Conservation (phyloP, 441 rosid species). For the Macaranga tanarius region DNA sequence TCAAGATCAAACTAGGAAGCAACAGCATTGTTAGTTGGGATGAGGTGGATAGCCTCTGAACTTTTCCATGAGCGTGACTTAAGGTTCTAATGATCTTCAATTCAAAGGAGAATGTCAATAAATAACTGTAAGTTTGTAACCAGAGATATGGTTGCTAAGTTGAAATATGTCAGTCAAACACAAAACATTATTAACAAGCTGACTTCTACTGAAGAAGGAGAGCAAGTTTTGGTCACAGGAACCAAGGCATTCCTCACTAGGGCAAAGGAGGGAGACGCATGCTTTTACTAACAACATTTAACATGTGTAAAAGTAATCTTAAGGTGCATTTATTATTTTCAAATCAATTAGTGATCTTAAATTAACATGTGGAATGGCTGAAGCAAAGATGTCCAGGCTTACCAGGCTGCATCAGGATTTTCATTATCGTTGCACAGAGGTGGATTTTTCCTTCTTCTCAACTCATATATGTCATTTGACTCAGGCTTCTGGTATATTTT, state of each 20-base stretch:
- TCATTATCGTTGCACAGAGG: conserved; percentile 85
- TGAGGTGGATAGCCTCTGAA: neutral
- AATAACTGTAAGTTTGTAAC: neutral
- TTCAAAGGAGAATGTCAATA: neutral
- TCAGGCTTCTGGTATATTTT: conserved; percentile 93
- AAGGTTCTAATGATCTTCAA: neutral
- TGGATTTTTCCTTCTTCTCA: conserved; percentile 78
- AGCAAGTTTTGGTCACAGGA: neutral
- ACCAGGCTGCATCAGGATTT: conserved; percentile 96
- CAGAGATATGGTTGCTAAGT: neutral
- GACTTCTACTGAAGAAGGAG: neutral
- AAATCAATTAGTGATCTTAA: neutral
- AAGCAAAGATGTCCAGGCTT: conserved; percentile 30
- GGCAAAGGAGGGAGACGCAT: neutral
- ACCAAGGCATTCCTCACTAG: neutral
- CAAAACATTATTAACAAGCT: neutral
- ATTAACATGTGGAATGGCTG: neutral
- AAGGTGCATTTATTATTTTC: neutral
- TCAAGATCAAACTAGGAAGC: neutral
- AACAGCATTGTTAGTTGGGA: neutral
- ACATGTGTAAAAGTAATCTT: neutral
- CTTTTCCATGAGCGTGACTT: neutral
- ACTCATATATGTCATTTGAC: conserved; percentile 71
- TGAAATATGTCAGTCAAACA: neutral
- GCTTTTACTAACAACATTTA: neutral